A percentile compares a stretch with the other conserved stretches of the same genome.
These are phyloP conservation scores for Xerocomellus amylosporus DNA, from an alignment of 768 basidiomycete genomes.

Conservation along the genomic window DNA sequence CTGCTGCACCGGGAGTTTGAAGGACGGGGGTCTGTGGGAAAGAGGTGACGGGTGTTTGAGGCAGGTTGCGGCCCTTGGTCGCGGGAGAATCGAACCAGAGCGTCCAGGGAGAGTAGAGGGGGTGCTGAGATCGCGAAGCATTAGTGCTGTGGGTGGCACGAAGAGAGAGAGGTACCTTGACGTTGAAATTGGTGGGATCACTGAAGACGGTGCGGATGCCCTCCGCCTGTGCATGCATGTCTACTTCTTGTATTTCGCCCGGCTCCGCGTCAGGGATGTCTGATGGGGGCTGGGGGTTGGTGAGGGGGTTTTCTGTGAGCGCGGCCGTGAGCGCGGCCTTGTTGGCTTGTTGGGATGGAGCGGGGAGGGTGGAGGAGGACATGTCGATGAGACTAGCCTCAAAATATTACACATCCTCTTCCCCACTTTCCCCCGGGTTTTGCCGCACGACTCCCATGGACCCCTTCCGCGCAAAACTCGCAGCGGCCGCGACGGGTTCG, in stretches of 20 bases:
- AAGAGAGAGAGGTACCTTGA: constrained; percentile 62
- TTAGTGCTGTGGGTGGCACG: neutral
- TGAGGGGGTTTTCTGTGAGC: constrained; percentile 51
- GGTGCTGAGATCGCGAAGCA: constrained; percentile 56
- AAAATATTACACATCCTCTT: no score
- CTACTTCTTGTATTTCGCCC: constrained; percentile 84
- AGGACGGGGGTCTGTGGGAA: constrained; percentile 73
- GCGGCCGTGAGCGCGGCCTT: constrained; percentile 77
- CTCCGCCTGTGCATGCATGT: constrained; percentile 81
- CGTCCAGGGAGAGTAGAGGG: constrained; percentile 92
- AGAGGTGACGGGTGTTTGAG: constrained; percentile 77
- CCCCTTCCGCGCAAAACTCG: constrained; percentile 72
- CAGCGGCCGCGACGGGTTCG: constrained; percentile 77
- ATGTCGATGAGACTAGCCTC: constrained; percentile 8
- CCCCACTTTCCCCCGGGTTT: constrained; percentile 19
- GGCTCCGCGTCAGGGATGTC: constrained; percentile 48
- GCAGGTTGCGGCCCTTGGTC: constrained; percentile 86
- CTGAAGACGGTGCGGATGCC: constrained; percentile 90
- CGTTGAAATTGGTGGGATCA: constrained; percentile 90
- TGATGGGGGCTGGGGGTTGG: constrained; percentile 13
- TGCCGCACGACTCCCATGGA: constrained; percentile 45
- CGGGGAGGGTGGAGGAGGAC: constrained; percentile 49
- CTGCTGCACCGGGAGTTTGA: constrained; percentile 67
- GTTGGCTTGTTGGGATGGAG: constrained; percentile 70
- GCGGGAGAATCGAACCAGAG: constrained; percentile 97